Conservation (phyloP, 306 rosid species). For the Citrullus amarus region DNA sequence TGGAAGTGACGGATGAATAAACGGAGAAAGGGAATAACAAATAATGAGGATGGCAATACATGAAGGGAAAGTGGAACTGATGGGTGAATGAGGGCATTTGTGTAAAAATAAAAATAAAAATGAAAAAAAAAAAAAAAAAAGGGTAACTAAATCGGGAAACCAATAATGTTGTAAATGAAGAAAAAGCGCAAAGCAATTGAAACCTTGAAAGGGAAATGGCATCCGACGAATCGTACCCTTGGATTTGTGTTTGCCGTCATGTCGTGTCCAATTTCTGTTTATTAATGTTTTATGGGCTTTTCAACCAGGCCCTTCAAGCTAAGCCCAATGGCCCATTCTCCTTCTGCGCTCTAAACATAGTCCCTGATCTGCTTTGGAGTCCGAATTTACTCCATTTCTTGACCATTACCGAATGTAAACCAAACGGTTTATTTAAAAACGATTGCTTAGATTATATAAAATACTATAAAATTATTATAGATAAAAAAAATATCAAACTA, state of each 20-base stretch:
- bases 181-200: neutral
- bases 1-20: neutral
- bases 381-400: too few relatives aligned
- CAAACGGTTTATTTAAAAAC: too few relatives aligned
- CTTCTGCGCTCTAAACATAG: neutral
- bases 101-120: neutral
- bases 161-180: neutral
- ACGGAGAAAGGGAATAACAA: neutral
- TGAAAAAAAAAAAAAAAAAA: neutral
- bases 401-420: too few relatives aligned
- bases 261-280: neutral
- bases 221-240: constrained; percentile 1
- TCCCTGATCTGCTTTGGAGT: neutral
- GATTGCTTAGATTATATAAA: too few relatives aligned
- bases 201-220: neutral
- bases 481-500: too few relatives aligned
- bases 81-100: neutral
- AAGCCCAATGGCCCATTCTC: neutral
- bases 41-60: neutral
- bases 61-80: neutral
- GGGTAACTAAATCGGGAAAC: neutral
- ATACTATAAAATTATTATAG: too few relatives aligned
- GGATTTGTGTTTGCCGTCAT: neutral
- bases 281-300: neutral
- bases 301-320: neutral